A percentile compares a stretch with the other conserved stretches of the same genome.
These are phyloP conservation scores for Mollisia scopiformis DNA, from an alignment of 2,329 filamentous ascomycete genomes.

Conservation along the genomic window DNA sequence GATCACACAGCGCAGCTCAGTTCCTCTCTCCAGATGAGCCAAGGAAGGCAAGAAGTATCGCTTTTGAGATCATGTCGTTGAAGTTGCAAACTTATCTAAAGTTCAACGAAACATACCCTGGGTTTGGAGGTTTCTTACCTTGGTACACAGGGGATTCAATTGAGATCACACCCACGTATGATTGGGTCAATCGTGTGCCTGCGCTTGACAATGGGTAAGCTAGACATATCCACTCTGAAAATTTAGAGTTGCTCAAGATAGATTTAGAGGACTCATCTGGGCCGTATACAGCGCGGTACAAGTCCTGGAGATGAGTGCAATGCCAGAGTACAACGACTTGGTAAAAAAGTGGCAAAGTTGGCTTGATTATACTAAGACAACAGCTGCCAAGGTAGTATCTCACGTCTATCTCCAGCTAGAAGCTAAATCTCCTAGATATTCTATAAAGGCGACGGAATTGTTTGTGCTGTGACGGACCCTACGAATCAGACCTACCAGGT, in stretches of 20 bases:
- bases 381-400: slow-evolving; percentile 34
- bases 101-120: slow-evolving; percentile 46
- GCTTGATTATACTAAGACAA: slow-evolving; percentile 45
- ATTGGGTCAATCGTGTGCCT: slow-evolving; percentile 44
- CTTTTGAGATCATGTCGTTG: slow-evolving; percentile 40
- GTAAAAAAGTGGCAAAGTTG: slow-evolving; percentile 42
- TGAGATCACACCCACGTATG: slow-evolving; percentile 39
- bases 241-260: background rate
- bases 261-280: slow-evolving; percentile 44
- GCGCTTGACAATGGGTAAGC: slow-evolving; percentile 46
- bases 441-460: slow-evolving; percentile 41
- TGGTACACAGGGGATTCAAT: slow-evolving; percentile 38
- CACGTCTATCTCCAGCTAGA: background rate
- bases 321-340: slow-evolving; percentile 33
- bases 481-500: slow-evolving; percentile 39
- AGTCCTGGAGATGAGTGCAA: slow-evolving; percentile 37
- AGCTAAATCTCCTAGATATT: slow-evolving; percentile 35
- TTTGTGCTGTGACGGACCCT: slow-evolving; percentile 44
- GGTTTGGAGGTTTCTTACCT: slow-evolving; percentile 45
- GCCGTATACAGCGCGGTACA: slow-evolving; percentile 45
- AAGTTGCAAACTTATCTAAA: slow-evolving; percentile 44
- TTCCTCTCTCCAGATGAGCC: slow-evolving; percentile 42
- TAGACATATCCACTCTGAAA: too few relatives aligned
- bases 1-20: slow-evolving; percentile 41
- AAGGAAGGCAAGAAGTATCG: slow-evolving; percentile 37